Base-by-base conservation (phyloP, 2,329 filamentous ascomycete genomes). In the Harringtonia aguacate region DNA sequence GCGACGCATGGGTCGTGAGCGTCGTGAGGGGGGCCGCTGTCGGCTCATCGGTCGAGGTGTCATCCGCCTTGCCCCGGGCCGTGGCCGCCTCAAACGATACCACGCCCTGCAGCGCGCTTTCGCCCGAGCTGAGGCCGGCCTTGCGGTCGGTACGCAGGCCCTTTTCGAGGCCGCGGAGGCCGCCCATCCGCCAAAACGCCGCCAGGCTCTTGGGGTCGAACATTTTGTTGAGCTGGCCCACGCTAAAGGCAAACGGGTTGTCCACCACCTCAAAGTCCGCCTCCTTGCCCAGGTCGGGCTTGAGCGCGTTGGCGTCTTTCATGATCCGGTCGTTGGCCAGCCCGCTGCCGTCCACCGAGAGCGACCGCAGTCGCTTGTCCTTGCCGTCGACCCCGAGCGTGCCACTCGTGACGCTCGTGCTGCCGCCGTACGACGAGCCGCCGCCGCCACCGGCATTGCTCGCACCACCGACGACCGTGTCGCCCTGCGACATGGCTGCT, bases 191-290 rank as follows among this genome's bases (percentile, higher is more conserved):
- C 56, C 82, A 84, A 53, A 90, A 94, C 1, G 88, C 88, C 13
- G 81, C 70, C 46, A 94, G 64, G 48, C 79, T 94, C 67, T 95
- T 95, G 4, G 89, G 89, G 58, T 94, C 92, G 49, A 90, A 78
- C 65, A 95, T 75, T 62, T 94, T 95, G 55, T 80, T 82, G 50
- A 95, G 70, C 56, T 94, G 81, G 14, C 89, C 88, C 3, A 84
- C 84, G 2, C 80, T 78, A 58, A 87, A 95, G 15, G 86, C 88
- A 56, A 95, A 95, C 1, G 83, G 82, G 58, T 92, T 94, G 58
- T 87, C 70, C 7, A 81, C 72, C 12, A 90, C 79, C 14, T 76
- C 55, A 54, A 94, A 95, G 49, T 90, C 85, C 17, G 66, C 70
- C 58, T 89, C 84, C 42, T 80, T 84, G 8, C 85, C 84, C 31